These are phyloP conservation scores for Nyssa sinensis DNA, from an alignment of 148 eudicot species.

Conservation along the genomic window DNA sequence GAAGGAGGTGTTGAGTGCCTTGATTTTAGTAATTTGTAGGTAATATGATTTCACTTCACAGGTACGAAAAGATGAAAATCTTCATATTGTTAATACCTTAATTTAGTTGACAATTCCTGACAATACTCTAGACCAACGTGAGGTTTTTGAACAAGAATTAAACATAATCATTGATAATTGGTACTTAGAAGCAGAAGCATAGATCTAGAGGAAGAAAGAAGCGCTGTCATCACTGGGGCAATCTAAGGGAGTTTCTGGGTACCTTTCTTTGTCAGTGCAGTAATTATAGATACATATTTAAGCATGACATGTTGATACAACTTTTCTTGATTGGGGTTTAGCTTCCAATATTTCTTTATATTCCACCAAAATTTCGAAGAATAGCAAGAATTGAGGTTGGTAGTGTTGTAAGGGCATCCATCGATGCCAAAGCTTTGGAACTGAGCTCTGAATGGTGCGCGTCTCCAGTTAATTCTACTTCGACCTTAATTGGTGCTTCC, in stretches of 20 bases:
- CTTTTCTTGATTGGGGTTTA: conserved; percentile 16
- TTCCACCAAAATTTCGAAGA: conserved; percentile 35
- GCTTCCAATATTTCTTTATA: conserved; percentile 9
- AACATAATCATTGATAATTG: too few species aligned
- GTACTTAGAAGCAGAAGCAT: too few species aligned
- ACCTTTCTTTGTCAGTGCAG: conserved; percentile 25
- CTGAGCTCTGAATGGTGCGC: conserved; percentile 32
- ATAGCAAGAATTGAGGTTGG: conserved; percentile 15
- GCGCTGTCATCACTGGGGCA: conserved; percentile 2
- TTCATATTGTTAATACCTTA: too few species aligned
- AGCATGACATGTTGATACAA: conserved; percentile 20
- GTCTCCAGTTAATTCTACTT: conserved; percentile 29
- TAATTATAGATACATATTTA: conserved; percentile 31
- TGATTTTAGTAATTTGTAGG: too few species aligned
- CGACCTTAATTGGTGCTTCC: conserved; percentile 36
- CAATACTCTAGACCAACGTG: too few species aligned
- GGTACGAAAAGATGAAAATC: too few species aligned
- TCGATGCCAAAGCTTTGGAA: conserved; percentile 28
- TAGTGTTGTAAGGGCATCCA: conserved; percentile 17
- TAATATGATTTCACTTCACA: too few species aligned
- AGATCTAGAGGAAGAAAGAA: too few species aligned
- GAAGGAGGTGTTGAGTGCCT: too few species aligned
- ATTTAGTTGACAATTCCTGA: too few species aligned
- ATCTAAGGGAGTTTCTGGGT: conserved; percentile 30
- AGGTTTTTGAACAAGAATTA: too few species aligned